A percentile compares a stretch with the other conserved stretches of the same genome.
These are phyloP conservation scores for Entrophospora sp. DNA, from an alignment of 192 early-diverging fungal genomes.

Conservation along the genomic window DNA sequence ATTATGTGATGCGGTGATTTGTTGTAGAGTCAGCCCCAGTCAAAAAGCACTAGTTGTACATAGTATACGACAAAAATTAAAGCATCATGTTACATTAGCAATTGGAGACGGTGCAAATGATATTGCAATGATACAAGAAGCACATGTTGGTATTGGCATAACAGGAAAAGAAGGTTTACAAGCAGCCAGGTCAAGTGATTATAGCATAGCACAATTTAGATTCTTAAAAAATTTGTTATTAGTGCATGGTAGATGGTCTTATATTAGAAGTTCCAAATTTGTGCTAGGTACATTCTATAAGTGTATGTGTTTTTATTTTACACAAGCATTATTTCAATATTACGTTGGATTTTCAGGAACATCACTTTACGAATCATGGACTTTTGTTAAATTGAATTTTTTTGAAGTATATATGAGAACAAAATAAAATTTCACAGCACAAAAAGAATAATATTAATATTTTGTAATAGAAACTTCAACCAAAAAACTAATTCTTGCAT, in stretches of 20 bases:
- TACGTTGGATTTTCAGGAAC: slow-evolving; percentile 71
- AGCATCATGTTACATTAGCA: slow-evolving; percentile 55
- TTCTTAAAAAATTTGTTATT: slow-evolving; percentile 72
- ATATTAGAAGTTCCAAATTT: slow-evolving; percentile 72
- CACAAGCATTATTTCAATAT: slow-evolving; percentile 68
- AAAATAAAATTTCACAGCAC: too few relatives aligned
- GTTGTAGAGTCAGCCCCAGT: slow-evolving; percentile 80
- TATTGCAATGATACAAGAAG: slow-evolving; percentile 92
- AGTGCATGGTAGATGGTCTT: slow-evolving; percentile 86
- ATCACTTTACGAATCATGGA: slow-evolving; percentile 66
- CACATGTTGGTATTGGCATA: slow-evolving; percentile 89
- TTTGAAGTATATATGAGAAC: too few relatives aligned
- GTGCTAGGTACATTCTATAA: slow-evolving; percentile 85
- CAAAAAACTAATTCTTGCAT: too few relatives aligned
- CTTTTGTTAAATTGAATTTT: too few relatives aligned
- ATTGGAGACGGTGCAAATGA: slow-evolving; percentile 96
- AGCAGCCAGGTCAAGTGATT: slow-evolving; percentile 80
- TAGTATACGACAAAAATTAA: slow-evolving; percentile 43
- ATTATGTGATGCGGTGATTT: slow-evolving; percentile 73
- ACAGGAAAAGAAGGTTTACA: slow-evolving; percentile 81
- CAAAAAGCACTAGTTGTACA: slow-evolving; percentile 87
- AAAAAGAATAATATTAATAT: too few relatives aligned
- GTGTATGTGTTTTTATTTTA: slow-evolving; percentile 69
- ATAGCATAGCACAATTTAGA: slow-evolving; percentile 84
- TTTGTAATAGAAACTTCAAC: too few relatives aligned